These are phyloP conservation scores for Rusavskia elegans DNA, from an alignment of 495 filamentous ascomycete genomes.

Conservation along the genomic window DNA sequence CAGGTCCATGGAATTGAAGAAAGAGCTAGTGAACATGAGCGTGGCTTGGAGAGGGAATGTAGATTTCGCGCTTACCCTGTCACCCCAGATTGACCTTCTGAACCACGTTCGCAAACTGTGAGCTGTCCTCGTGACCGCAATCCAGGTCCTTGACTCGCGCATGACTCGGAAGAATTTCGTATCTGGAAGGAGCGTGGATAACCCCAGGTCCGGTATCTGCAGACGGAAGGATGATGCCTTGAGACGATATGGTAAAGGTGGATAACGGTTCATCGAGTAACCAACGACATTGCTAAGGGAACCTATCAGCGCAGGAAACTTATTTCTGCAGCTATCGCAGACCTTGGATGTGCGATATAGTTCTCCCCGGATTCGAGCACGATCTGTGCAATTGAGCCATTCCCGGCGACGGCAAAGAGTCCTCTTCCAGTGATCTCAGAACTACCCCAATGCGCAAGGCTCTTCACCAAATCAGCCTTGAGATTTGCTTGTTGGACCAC, in stretches of 20 bases:
- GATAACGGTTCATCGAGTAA: conserved; percentile 58
- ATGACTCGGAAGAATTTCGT: conserved; percentile 56
- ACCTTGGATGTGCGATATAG: conserved; percentile 72
- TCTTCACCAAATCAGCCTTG: conserved; percentile 36
- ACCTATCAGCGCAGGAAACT: not conserved
- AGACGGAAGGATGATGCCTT: conserved; percentile 59
- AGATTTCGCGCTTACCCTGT: conserved; percentile 38
- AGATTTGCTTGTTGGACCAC: not conserved
- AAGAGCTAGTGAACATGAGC: conserved; percentile 42
- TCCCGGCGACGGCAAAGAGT: conserved; percentile 65
- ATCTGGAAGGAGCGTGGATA: conserved; percentile 38
- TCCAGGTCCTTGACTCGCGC: conserved; percentile 54
- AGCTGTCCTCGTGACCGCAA: conserved; percentile 37
- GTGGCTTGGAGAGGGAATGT: not conserved
- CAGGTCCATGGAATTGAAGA: conserved; percentile 73
- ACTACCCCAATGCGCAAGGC: conserved; percentile 79
- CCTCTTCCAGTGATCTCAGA: conserved; percentile 76
- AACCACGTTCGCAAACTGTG: conserved; percentile 57
- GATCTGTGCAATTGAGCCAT: conserved; percentile 75
- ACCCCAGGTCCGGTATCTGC: conserved; percentile 52
- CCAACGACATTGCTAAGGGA: conserved; percentile 62
- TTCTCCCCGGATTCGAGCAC: conserved; percentile 63
- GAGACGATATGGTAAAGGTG: conserved; percentile 72
- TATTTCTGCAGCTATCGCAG: conserved; percentile 2
- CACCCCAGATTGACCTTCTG: conserved; percentile 79